A percentile compares a stretch with the other conserved stretches of the same genome.
Conservation (phyloP, 805 yeast genomes). For the Sporopachydermia quercuum region DNA sequence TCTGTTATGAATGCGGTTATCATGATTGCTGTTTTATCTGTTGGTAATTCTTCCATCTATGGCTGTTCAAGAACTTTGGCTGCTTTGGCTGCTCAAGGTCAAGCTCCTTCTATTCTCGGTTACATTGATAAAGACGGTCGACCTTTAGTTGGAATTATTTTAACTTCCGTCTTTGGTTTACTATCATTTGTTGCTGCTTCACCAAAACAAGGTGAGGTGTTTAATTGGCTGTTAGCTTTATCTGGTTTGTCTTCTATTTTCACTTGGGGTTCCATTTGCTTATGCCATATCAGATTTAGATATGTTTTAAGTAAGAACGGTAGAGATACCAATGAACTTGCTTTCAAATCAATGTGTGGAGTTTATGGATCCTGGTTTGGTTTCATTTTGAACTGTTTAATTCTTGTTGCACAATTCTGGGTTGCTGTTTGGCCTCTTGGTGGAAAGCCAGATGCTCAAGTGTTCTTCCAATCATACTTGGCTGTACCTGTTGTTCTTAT, state of each 20-base stretch:
- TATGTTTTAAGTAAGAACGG: slow-evolving; percentile 48
- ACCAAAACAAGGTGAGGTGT: slow-evolving; percentile 37
- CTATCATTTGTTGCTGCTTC: slow-evolving; percentile 52
- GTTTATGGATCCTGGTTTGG: slow-evolving; percentile 55
- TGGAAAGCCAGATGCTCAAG: slow-evolving; percentile 18
- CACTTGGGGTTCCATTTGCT: slow-evolving; percentile 66
- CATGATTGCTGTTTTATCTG: slow-evolving; percentile 52
- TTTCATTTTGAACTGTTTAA: slow-evolving; percentile 35
- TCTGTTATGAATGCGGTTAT: slow-evolving; percentile 59
- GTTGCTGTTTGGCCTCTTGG: slow-evolving; percentile 61
- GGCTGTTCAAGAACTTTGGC: slow-evolving; percentile 58
- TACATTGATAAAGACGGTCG: slow-evolving; percentile 69
- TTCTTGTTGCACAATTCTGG: slow-evolving; percentile 72
- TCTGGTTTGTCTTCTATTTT: slow-evolving; percentile 66
- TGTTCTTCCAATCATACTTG: slow-evolving; percentile 39
- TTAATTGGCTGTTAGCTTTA: slow-evolving; percentile 64
- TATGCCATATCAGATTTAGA: slow-evolving; percentile 56
- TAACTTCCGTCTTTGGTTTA: slow-evolving; percentile 34
- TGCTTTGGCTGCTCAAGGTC: slow-evolving; percentile 50
- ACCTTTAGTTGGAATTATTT: slow-evolving; percentile 51
- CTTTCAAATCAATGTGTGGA: slow-evolving; percentile 56
- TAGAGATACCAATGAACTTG: slow-evolving; percentile 50
- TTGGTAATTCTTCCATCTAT: slow-evolving; percentile 58
- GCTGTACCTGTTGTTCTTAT: slow-evolving; percentile 28
- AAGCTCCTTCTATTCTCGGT: slow-evolving; percentile 44